Conservation (phyloP, 192 early-diverging fungal genomes). For the Umbelopsis sp. region DNA sequence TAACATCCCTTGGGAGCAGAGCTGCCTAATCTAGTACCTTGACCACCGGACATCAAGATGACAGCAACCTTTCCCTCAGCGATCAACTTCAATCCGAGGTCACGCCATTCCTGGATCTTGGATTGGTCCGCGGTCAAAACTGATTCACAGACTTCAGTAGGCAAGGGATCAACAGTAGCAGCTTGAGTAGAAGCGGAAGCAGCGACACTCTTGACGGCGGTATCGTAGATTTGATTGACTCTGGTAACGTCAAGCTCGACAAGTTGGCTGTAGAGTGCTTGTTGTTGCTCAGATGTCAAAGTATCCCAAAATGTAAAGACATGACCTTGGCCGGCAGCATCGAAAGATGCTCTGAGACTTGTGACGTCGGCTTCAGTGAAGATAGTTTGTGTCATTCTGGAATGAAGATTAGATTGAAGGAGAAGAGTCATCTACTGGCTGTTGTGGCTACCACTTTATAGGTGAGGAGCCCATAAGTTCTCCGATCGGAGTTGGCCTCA, state of each 20-base stretch:
- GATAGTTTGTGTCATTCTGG: slow-evolving; percentile 23
- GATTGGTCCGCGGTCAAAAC: slow-evolving; percentile 53
- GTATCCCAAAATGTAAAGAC: slow-evolving; percentile 82
- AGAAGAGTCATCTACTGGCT: not conserved
- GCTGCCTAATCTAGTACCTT: slow-evolving; percentile 84
- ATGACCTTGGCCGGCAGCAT: slow-evolving; percentile 82
- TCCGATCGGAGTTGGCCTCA: not conserved
- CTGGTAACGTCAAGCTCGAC: slow-evolving; percentile 74
- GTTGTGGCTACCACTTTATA: slow-evolving; percentile 13
- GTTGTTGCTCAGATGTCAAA: slow-evolving; percentile 61
- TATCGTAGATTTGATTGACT: slow-evolving; percentile 82
- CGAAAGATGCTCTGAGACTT: slow-evolving; percentile 64
- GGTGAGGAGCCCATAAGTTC: not conserved
- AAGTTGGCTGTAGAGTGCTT: slow-evolving; percentile 68
- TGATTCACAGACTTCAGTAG: slow-evolving; percentile 69
- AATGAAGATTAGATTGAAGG: not conserved
- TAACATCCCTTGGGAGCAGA: slow-evolving; percentile 93
- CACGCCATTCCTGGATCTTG: slow-evolving; percentile 69
- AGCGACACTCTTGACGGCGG: slow-evolving; percentile 61
- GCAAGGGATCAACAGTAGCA: slow-evolving; percentile 71
- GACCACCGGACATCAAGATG: slow-evolving; percentile 91
- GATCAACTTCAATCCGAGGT: slow-evolving; percentile 78
- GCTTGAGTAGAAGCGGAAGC: slow-evolving; percentile 42
- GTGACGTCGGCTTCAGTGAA: slow-evolving; percentile 39
- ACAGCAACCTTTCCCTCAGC: slow-evolving; percentile 89